Conservation (phyloP, 805 yeast genomes). For the Myxozyma kluyveri region DNA sequence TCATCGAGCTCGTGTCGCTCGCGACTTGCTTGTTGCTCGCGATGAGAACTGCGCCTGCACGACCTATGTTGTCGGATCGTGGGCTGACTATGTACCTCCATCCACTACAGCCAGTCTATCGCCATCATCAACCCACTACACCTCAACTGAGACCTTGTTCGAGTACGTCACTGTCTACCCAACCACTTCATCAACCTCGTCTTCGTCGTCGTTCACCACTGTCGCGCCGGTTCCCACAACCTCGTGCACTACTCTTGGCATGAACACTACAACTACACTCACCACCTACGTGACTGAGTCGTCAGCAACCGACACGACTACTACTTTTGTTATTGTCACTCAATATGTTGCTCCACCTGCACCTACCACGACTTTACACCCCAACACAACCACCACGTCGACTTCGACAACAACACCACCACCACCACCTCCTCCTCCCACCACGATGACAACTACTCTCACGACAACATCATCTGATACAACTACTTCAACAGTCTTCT, state of each 20-base stretch:
- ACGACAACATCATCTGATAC: slow-evolving; percentile 5
- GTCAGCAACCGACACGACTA: too few relatives aligned
- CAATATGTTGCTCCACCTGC: too few relatives aligned
- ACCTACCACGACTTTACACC: slow-evolving; percentile 9
- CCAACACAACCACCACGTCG: slow-evolving; percentile 5
- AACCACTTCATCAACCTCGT: background rate
- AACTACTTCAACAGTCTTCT: slow-evolving; percentile 15
- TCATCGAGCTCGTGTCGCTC: background rate
- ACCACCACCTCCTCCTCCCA: slow-evolving; percentile 7
- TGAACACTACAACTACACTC: background rate
- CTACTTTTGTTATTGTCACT: too few relatives aligned
- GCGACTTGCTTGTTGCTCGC: background rate
- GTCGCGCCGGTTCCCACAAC: background rate
- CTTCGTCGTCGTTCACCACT: background rate
- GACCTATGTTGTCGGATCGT: slow-evolving; percentile 18
- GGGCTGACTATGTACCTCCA: slow-evolving; percentile 23
- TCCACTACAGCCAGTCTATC: slow-evolving; percentile 1
- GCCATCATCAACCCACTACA: slow-evolving; percentile 3
- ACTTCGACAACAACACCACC: slow-evolving; percentile 3
- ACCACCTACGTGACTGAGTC: too few relatives aligned
- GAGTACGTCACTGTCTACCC: slow-evolving; percentile 19
- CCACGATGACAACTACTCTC: slow-evolving; percentile 6
- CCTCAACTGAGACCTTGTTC: slow-evolving; percentile 9
- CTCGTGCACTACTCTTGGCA: background rate
- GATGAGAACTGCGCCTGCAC: slow-evolving; percentile 12